Conservation (phyloP, 371 early-diverging fungal species). For the Apophysomyces ossiformis region DNA sequence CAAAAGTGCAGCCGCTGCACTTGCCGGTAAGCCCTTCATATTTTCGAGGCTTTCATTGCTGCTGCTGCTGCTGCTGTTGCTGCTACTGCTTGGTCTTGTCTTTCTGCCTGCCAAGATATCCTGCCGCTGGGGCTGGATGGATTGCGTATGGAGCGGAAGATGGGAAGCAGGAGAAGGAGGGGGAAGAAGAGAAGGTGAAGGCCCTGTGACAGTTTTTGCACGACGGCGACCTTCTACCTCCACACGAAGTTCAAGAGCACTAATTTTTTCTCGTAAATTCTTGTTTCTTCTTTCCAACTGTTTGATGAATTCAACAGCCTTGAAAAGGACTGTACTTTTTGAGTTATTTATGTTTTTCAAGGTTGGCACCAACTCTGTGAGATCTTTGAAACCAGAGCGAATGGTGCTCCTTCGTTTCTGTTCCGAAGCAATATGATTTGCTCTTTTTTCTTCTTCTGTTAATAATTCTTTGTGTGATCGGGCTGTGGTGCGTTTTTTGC, state of each 20-base stretch:
- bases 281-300: conserved; percentile 56
- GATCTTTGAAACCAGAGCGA: conserved; percentile 79
- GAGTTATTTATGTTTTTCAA: conserved; percentile 63
- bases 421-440: conserved; percentile 91
- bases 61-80: neutral
- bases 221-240: conserved; percentile 30
- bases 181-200: conserved; percentile 5
- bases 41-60: neutral
- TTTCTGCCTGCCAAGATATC: neutral
- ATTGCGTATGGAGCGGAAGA: conserved; percentile 12
- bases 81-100: neutral
- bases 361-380: conserved; percentile 83
- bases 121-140: neutral
- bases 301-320: conserved; percentile 60
- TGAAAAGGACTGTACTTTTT: conserved; percentile 60
- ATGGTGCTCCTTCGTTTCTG: conserved; percentile 90
- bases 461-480: conserved; percentile 64
- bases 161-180: neutral
- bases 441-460: conserved; percentile 87
- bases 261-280: conserved; percentile 52
- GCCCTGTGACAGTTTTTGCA: neutral
- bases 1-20: conserved; percentile 33
- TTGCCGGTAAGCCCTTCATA: neutral
- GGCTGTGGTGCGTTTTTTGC: neutral
- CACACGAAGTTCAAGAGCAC: conserved; percentile 52